phyloP scores from a whole-genome alignment of 2,329 filamentous ascomycete genomes.

The Chaetomiaceae sp. region DNA sequence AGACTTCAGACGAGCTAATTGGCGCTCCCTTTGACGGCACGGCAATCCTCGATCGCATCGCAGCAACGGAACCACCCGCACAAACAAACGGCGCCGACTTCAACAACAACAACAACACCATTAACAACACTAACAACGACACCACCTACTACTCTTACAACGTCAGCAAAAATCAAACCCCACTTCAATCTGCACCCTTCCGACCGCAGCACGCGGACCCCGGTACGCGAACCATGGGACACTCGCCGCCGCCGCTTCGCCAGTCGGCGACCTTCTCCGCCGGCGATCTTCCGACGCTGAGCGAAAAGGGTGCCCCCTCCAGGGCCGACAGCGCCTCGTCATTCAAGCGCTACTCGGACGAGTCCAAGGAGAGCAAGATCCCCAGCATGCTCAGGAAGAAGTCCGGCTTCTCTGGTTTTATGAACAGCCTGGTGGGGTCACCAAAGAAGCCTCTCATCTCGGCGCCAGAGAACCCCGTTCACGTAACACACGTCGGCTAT shows the following conservation, averaged over 20 bases:
- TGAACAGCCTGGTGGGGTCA: constrained; percentile 77
- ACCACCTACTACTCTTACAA: neutral
- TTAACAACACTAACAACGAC: neutral
- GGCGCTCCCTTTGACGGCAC: constrained; percentile 62
- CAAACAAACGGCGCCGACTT: constrained; percentile 7
- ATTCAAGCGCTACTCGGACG: constrained; percentile 75
- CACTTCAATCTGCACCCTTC: constrained; percentile 30
- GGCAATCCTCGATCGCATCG: constrained; percentile 56
- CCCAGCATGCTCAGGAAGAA: constrained; percentile 68
- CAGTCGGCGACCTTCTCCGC: constrained; percentile 62
- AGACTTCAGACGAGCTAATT: constrained; percentile 55
- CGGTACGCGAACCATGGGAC: constrained; percentile 46
- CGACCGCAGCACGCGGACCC: constrained; percentile 46
- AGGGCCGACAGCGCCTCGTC: constrained; percentile 43
- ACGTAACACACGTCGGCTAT: constrained; percentile 96
- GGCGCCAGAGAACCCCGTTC: constrained; percentile 94
- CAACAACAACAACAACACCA: constrained; percentile 1
- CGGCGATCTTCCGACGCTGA: constrained; percentile 46
- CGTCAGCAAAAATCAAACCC: constrained; percentile 17
- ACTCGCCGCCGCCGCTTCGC: constrained; percentile 53
- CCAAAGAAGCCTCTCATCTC: constrained; percentile 91
- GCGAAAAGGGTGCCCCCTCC: constrained; percentile 39
- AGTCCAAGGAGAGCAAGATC: constrained; percentile 59
- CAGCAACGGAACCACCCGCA: constrained; percentile 43
- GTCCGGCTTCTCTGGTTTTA: constrained; percentile 80